Evolutionary conservation across 352 stramenopile genomes (phyloP).

Genomic region (Pilasporangium apinafurcum): DNA sequence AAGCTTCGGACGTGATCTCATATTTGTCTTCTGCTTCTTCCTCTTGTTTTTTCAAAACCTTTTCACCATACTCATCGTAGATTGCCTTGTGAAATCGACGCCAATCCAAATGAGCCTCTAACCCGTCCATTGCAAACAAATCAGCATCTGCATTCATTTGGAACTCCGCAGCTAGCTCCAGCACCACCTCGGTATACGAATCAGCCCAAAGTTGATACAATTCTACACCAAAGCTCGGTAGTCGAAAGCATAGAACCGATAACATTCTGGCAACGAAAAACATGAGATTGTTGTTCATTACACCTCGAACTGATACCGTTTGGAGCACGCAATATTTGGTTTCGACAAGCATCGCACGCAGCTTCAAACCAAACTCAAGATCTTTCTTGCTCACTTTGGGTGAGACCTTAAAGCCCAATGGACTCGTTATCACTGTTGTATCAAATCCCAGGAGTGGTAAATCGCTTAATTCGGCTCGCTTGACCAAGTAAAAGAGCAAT

Average conservation of each 20-base stretch:
- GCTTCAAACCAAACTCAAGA: constrained; percentile 77
- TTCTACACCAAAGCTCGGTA: constrained; percentile 84
- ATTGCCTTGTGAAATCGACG: constrained; percentile 86
- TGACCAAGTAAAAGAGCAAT: constrained; percentile 85
- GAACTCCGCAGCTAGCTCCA: constrained; percentile 74
- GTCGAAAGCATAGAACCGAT: constrained; percentile 80
- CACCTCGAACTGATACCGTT: constrained; percentile 78
- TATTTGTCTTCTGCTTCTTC: constrained; percentile 89
- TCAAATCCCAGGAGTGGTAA: constrained; percentile 81
- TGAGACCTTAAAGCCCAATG: constrained; percentile 61
- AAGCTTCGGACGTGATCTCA: constrained; percentile 77
- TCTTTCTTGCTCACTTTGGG: constrained; percentile 79
- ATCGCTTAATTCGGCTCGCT: constrained; percentile 81
- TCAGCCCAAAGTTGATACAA: constrained; percentile 85
- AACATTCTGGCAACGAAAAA: constrained; percentile 87
- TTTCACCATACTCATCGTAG: constrained; percentile 83
- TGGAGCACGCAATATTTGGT: constrained; percentile 87
- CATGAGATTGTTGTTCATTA: constrained; percentile 92
- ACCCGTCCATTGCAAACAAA: constrained; percentile 84
- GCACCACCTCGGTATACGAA: constrained; percentile 73
- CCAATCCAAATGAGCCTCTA: constrained; percentile 86
- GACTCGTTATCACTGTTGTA: constrained; percentile 52
- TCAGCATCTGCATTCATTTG: constrained; percentile 77
- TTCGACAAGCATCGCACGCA: constrained; percentile 85
- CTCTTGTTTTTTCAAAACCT: constrained; percentile 79